A percentile compares a stretch with the other conserved stretches of the same genome.
Conservation (phyloP, 371 early-diverging fungal species). For the Lichtheimia hyalospora region DNA sequence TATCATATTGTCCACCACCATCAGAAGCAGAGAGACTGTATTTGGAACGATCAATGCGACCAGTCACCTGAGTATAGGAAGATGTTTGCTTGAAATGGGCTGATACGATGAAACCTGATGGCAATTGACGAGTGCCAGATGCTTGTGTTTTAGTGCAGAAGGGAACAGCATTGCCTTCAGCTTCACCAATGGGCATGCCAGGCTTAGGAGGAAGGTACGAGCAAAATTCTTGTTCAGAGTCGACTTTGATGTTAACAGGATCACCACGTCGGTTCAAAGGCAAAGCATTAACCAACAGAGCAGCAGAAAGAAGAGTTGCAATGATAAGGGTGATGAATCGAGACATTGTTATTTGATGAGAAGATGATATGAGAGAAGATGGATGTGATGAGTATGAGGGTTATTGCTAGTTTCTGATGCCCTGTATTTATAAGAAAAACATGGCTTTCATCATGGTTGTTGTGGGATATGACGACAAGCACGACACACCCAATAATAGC, state of each 20-base stretch:
- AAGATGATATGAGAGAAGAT: too few species aligned
- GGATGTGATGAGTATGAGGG: too few species aligned
- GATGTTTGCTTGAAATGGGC: conserved; percentile 36
- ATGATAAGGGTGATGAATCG: too few species aligned
- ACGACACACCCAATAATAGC: too few species aligned
- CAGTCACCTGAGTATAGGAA: conserved; percentile 49
- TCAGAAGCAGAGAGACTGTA: conserved; percentile 39
- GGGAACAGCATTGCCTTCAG: conserved; percentile 36
- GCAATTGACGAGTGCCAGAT: conserved; percentile 28
- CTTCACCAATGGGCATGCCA: conserved; percentile 37
- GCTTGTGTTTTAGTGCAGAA: conserved; percentile 27
- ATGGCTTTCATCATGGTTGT: too few species aligned
- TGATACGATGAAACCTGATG: conserved; percentile 44
- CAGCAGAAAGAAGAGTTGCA: neutral
- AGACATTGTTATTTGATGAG: too few species aligned
- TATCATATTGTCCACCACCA: conserved; percentile 55
- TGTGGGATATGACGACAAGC: too few species aligned
- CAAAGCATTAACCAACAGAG: neutral
- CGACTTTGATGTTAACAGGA: conserved; percentile 22
- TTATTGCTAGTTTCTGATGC: too few species aligned
- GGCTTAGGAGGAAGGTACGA: conserved; percentile 39
- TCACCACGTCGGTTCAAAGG: conserved; percentile 13
- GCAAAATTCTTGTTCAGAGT: conserved; percentile 36
- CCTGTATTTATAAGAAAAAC: too few species aligned
- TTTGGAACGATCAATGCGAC: conserved; percentile 40